Percentiles rank a stretch among this genome's conserved stretches.
Conservation (phyloP, 805 yeast genomes). For the Sugiyamaella smithiae region DNA sequence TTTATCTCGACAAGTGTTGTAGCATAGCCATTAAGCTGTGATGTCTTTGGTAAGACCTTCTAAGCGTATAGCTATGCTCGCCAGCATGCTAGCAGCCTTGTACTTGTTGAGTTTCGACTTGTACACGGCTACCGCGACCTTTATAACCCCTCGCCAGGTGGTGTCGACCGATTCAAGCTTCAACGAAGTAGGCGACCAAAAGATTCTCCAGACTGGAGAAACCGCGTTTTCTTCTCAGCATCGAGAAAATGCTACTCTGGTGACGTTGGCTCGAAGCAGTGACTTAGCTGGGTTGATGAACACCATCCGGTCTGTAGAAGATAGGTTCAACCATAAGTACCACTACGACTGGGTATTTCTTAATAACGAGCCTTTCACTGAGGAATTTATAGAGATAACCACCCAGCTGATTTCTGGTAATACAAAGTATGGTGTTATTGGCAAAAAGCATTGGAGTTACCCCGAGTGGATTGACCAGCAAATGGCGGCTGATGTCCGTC, state of each 20-base stretch:
- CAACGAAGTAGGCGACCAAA: neutral
- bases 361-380: constrained; percentile 75
- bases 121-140: neutral
- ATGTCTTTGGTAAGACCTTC: neutral
- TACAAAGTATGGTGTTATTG: constrained; percentile 72
- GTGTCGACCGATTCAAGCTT: neutral
- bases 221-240: neutral
- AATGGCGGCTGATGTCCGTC: constrained; percentile 57
- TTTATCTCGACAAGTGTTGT: too few relatives aligned
- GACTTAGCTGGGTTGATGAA: constrained; percentile 61
- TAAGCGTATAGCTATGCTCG: neutral
- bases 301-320: constrained; percentile 76
- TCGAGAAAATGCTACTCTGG: constrained; percentile 72
- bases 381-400: constrained; percentile 67
- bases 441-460: constrained; percentile 78
- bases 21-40: too few relatives aligned
- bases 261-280: constrained; percentile 72
- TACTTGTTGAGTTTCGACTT: neutral
- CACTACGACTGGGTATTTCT: constrained; percentile 91
- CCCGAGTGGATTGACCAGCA: constrained; percentile 79
- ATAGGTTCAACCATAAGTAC: constrained; percentile 71
- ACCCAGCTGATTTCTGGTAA: constrained; percentile 62
- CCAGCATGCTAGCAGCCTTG: neutral
- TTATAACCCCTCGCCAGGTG: neutral
- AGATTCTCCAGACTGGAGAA: neutral